Evolutionary conservation across 2,329 filamentous ascomycete species (phyloP).

Genomic region (Tolypocladium sp.): DNA sequence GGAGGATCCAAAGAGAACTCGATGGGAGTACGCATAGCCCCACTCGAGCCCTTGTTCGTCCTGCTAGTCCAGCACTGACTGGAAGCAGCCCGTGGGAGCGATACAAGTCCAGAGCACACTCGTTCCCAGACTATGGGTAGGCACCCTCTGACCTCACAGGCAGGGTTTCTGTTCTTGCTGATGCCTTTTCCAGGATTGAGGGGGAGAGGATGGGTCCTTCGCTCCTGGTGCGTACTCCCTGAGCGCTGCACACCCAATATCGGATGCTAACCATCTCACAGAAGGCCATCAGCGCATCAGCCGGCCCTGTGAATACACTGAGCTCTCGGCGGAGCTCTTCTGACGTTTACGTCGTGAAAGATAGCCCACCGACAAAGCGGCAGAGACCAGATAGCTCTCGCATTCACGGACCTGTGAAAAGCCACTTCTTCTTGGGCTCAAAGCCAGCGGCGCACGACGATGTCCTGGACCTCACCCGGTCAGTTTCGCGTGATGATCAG

Average conservation of each 20-base stretch:
- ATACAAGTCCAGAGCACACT: constrained; percentile 26
- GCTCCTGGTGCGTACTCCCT: not conserved
- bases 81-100: constrained; percentile 19
- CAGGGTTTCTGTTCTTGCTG: not conserved
- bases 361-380: constrained; percentile 1
- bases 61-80: constrained; percentile 3
- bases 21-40: constrained; percentile 21
- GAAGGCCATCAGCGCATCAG: not conserved
- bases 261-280: not conserved
- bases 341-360: not conserved
- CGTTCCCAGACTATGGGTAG: constrained; percentile 34
- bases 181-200: not conserved
- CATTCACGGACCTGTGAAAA: not conserved
- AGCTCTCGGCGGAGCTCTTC: not conserved
- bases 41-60: not conserved
- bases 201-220: not conserved
- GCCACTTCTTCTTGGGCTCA: not conserved
- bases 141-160: constrained; percentile 2
- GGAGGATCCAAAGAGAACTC: constrained; percentile 10
- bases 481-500: not conserved
- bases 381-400: not conserved
- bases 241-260: not conserved
- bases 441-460: not conserved
- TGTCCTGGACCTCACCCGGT: not conserved
- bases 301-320: constrained; percentile 4